Conservation (phyloP, 495 filamentous ascomycete species). For the Annulohypoxylon moriforme region DNA sequence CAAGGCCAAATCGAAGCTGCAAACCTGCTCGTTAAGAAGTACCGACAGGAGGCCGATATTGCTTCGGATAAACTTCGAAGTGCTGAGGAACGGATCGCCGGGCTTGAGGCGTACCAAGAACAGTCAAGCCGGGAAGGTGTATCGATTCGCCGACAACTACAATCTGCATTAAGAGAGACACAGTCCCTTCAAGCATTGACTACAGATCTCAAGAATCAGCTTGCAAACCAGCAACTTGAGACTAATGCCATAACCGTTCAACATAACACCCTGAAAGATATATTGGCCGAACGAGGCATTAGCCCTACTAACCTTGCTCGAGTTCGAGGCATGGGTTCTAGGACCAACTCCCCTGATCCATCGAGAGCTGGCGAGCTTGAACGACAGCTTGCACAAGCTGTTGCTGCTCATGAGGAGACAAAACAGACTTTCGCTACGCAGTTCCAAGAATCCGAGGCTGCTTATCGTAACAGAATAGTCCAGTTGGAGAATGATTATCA, state of each 20-base stretch:
- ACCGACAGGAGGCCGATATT: conserved; percentile 88
- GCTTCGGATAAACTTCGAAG: conserved; percentile 89
- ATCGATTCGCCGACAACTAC: conserved; percentile 86
- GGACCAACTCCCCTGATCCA: conserved; percentile 84
- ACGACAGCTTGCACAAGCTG: conserved; percentile 81
- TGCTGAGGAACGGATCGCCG: conserved; percentile 95
- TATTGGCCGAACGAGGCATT: conserved; percentile 87
- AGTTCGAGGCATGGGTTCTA: conserved; percentile 61
- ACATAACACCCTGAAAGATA: conserved; percentile 89
- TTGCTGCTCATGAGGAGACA: conserved; percentile 85
- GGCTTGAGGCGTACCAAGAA: conserved; percentile 95
- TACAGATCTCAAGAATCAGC: conserved; percentile 78
- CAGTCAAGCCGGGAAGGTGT: conserved; percentile 94
- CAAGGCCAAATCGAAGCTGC: conserved; percentile 83
- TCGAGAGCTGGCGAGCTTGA: conserved; percentile 88
- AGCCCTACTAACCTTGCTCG: conserved; percentile 68
- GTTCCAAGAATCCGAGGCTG: conserved; percentile 82
- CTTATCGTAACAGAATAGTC: conserved; percentile 89
- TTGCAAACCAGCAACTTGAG: conserved; percentile 87
- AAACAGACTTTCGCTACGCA: conserved; percentile 79
- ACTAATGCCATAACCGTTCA: conserved; percentile 90
- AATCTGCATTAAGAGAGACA: conserved; percentile 80
- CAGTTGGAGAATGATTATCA: conserved; percentile 97
- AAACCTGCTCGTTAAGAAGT: conserved; percentile 82
- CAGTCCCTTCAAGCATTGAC: conserved; percentile 80